Evolutionary conservation across 2,329 filamentous ascomycete species (phyloP), one percentile per base, ranked within the genome.

Genomic region (Sclerotinia sclerotiorum): DNA sequence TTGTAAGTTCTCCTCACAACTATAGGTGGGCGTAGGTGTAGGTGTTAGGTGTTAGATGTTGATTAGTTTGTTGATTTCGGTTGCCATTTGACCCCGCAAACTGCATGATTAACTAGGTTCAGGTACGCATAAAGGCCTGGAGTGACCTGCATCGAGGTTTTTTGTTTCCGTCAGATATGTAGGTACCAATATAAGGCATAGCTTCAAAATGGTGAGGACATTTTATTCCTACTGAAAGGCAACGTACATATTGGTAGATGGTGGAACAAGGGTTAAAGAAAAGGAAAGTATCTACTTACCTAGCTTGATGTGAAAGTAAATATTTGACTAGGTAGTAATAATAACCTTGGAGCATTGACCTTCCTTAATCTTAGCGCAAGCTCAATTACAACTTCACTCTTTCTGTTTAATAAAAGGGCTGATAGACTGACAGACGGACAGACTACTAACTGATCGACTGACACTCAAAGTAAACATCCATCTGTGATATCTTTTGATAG

Each of bases 141-240:
- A 56, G 54, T 35, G 29, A 56, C 39, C 54, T 56, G 54, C 54
- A 56, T 56, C 21, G 54, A n/a, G 32, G 29, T 56, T n/a, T 2
- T 17, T n/a, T n/a, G n/a, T n/a, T n/a, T 24, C 4, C 2, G 3
- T 17, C 21, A 35, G 21, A 21, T 56, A 56, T 56, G 21, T 39
- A 17, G 19, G 32, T 56, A 56, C 54, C 54, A 32, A 39, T 56
- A 11, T 13, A 56, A 15, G 29, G 21, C 7, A 39, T 39, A 11
- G 29, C 19, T 39, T 32, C 21, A 24, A 39, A 56, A n/a, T 56
- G 54, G 39, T 39, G 32, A 39, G 21, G 21, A 11, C 2, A 11
- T 55, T 55, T 39, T 56, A 35, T 21, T 35, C 21, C 5, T 56
- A 35, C 29, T 19, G 29, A 19, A 32, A 55, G 27, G 8, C 19